Conservation (phyloP, 371 early-diverging fungal genomes). For the Mucor ambiguus region DNA sequence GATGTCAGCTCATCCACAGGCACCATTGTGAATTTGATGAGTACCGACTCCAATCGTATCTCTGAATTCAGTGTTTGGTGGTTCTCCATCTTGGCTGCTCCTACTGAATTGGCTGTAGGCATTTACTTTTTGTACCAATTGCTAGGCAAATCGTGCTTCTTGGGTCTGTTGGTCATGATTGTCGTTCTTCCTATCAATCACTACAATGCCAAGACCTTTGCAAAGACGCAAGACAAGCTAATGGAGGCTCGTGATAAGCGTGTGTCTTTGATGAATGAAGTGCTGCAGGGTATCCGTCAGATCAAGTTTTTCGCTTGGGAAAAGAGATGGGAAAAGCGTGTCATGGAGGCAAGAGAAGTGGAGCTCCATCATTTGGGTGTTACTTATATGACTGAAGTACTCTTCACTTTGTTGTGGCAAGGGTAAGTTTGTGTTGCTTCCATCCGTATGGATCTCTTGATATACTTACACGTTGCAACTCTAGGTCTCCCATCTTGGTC, state of each 20-base stretch:
- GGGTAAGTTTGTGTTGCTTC: conserved; percentile 25
- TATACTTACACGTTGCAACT: too few species aligned
- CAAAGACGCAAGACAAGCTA: conserved; percentile 42
- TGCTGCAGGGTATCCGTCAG: conserved; percentile 59
- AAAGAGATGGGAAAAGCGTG: conserved; percentile 41
- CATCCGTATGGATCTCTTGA: too few species aligned
- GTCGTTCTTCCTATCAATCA: conserved; percentile 52
- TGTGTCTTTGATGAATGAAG: conserved; percentile 50
- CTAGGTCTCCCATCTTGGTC: conserved; percentile 51
- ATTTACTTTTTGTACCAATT: conserved; percentile 58
- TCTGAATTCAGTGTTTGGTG: conserved; percentile 48
- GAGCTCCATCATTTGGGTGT: conserved; percentile 55
- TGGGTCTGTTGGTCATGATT: conserved; percentile 57
- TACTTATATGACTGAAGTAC: conserved; percentile 31
- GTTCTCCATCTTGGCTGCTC: conserved; percentile 54
- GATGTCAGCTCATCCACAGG: conserved; percentile 58
- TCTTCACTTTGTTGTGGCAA: conserved; percentile 39
- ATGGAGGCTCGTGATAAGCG: conserved; percentile 52
- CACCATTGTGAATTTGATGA: conserved; percentile 75
- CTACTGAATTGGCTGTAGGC: conserved; percentile 60
- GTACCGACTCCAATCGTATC: conserved; percentile 72
- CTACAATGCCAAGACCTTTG: conserved; percentile 40
- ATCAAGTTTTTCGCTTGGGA: conserved; percentile 74
- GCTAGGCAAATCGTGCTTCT: conserved; percentile 60
- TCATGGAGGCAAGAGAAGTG: conserved; percentile 48